Percentiles rank a stretch among this genome's conserved stretches.
Evolutionary conservation across 805 yeast species (phyloP).

Genomic region (Starmerella kuoi): DNA sequence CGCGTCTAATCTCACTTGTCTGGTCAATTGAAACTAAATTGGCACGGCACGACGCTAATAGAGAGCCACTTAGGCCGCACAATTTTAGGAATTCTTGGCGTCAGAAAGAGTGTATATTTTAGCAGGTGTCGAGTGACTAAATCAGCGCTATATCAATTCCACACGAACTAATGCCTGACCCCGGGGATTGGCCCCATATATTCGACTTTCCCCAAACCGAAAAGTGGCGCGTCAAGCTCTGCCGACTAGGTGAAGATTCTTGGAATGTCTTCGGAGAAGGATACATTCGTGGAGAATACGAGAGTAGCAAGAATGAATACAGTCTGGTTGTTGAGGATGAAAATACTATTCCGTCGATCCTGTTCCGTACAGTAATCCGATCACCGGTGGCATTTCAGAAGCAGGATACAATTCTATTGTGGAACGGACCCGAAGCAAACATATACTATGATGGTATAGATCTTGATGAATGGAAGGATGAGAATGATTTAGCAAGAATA

Average conservation of each 20-base stretch:
- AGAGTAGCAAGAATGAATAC: slow-evolving; percentile 27
- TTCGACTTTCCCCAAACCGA: slow-evolving; percentile 32
- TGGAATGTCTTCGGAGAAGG: slow-evolving; percentile 96
- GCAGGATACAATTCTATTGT: slow-evolving; percentile 86
- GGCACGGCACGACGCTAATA: not conserved
- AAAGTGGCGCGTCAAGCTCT: slow-evolving; percentile 84
- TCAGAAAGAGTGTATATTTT: no score
- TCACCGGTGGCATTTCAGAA: slow-evolving; percentile 77
- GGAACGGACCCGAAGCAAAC: slow-evolving; percentile 54
- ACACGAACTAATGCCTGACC: not conserved
- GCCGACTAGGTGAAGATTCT: slow-evolving; percentile 61
- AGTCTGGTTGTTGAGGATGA: slow-evolving; percentile 65
- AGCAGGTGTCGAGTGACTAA: no score
- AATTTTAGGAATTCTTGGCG: no score
- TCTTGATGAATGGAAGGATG: not conserved
- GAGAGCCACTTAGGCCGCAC: not conserved
- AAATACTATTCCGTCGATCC: slow-evolving; percentile 41
- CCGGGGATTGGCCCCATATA: slow-evolving; percentile 21
- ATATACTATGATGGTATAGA: slow-evolving; percentile 18
- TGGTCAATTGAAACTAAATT: not conserved
- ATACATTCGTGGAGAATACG: slow-evolving; percentile 62
- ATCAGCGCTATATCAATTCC: no score
- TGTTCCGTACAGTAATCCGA: slow-evolving; percentile 54
- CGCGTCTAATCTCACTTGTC: not conserved
- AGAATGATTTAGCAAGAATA: slow-evolving; percentile 34